Percentiles rank a stretch among this genome's conserved stretches.
These are phyloP conservation scores for Staphylotrichum tortipilum DNA, from an alignment of 495 filamentous ascomycete genomes.

Conservation along the genomic window DNA sequence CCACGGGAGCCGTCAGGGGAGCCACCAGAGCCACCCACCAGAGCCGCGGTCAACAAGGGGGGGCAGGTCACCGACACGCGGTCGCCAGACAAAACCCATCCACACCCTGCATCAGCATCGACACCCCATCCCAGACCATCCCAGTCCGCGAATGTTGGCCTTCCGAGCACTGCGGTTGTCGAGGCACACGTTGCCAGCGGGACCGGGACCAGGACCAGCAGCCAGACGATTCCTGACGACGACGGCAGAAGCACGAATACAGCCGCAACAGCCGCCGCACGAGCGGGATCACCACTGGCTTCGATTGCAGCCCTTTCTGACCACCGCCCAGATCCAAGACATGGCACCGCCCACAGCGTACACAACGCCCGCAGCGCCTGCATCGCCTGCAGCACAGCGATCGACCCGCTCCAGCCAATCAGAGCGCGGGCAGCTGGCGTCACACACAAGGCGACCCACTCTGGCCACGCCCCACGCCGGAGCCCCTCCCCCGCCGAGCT, in stretches of 20 bases:
- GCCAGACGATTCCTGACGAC: constrained; percentile 5
- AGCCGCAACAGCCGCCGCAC: neutral
- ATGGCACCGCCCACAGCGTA: no score
- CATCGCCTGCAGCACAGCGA: constrained; percentile 4
- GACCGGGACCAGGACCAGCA: no score
- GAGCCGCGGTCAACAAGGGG: constrained; percentile 14
- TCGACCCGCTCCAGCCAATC: constrained; percentile 26
- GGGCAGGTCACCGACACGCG: neutral
- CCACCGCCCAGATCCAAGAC: no score
- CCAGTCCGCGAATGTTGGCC: constrained; percentile 18
- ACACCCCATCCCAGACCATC: neutral
- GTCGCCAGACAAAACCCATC: neutral
- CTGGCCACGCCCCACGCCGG: constrained; percentile 12
- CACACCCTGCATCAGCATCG: neutral
- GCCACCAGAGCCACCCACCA: no score
- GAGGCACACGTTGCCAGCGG: constrained; percentile 6
- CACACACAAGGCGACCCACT: constrained; percentile 19
- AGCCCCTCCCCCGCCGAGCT: constrained; percentile 36
- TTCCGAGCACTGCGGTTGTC: constrained; percentile 14
- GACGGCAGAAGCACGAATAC: no score
- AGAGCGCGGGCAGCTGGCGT: constrained; percentile 24
- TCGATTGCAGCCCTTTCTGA: no score
- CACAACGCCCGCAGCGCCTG: neutral
- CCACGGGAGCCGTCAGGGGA: no score
- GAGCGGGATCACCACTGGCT: neutral